Evolutionary conservation across 352 stramenopile species (phyloP).

Genomic region (Aphanomyces stellatus): DNA sequence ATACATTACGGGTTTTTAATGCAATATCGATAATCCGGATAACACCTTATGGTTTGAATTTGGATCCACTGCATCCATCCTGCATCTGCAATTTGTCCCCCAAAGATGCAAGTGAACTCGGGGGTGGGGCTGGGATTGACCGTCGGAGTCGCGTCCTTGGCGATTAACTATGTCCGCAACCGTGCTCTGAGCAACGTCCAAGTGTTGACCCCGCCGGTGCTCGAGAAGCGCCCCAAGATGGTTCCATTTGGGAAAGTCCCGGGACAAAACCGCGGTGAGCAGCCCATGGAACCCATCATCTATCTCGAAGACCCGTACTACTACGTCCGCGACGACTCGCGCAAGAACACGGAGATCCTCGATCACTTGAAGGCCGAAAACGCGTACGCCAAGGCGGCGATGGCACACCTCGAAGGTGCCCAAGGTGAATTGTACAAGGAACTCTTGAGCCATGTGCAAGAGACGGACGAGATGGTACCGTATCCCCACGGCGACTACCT

Average conservation of each 20-base stretch:
- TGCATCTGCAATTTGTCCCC: no score
- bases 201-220: constrained; percentile 43
- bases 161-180: no score
- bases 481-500: constrained; percentile 73
- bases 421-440: constrained; percentile 89
- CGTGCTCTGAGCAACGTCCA: no score
- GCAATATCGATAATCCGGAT: no score
- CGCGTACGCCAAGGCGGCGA: constrained; percentile 84
- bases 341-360: constrained; percentile 88
- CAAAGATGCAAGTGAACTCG: no score
- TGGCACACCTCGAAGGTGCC: constrained; percentile 69
- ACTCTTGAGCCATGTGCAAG: constrained; percentile 83
- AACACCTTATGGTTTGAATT: no score
- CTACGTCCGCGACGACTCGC: constrained; percentile 91
- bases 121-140: no score
- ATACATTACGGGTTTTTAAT: no score
- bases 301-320: constrained; percentile 92
- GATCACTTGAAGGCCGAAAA: constrained; percentile 91
- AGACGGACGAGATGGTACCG: constrained; percentile 77
- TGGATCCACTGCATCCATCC: no score
- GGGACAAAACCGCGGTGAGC: constrained; percentile 65
- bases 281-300: constrained; percentile 84
- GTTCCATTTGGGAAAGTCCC: constrained; percentile 71
- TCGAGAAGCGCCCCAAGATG: constrained; percentile 68
- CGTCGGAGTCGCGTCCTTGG: no score